Evolutionary conservation across 129 eudicot species (phyloP).

Genomic region (Artemisia argyi): DNA sequence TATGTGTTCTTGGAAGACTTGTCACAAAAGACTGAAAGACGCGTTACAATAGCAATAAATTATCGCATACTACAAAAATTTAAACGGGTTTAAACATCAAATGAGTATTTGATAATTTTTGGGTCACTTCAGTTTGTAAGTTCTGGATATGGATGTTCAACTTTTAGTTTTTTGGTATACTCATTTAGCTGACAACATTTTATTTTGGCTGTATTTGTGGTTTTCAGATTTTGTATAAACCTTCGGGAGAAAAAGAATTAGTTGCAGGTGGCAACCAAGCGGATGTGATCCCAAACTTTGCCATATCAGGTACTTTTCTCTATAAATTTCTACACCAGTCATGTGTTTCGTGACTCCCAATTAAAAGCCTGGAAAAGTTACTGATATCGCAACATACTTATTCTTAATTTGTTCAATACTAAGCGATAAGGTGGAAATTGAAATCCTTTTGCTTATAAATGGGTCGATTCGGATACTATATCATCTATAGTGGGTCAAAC

Average conservation of each 20-base stretch:
- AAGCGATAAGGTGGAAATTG: not conserved
- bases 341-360: conserved; percentile 90
- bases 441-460: not conserved
- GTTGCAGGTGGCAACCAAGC: conserved; percentile 92
- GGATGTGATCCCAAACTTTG: conserved; percentile 83
- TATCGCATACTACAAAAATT: no score
- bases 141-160: no score
- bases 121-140: no score
- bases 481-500: no score
- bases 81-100: no score
- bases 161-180: no score
- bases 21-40: no score
- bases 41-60: no score
- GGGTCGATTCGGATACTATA: not conserved
- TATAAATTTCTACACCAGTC: conserved; percentile 93
- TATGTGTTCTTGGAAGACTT: no score
- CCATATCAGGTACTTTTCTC: conserved; percentile 71
- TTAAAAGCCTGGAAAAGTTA: conserved; percentile 65
- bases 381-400: not conserved
- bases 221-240: conserved; percentile 29
- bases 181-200: no score
- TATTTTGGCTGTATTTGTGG: no score
- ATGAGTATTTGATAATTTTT: no score
- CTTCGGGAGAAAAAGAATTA: conserved; percentile 80
- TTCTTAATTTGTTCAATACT: not conserved